Conservation (phyloP, 805 yeast species). For the Schwanniomyces vanrijiae region DNA sequence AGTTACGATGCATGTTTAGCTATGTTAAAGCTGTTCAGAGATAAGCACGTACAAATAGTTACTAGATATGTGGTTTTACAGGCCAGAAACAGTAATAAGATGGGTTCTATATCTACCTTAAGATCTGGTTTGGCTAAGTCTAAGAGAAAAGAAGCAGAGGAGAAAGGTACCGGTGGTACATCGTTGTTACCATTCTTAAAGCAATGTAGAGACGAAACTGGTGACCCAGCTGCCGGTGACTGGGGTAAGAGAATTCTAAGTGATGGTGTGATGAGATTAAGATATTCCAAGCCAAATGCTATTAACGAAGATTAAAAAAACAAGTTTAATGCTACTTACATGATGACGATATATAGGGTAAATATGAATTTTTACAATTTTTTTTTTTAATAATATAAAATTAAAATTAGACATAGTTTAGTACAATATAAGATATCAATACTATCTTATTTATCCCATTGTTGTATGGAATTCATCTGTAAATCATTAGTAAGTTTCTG, state of each 20-base stretch:
- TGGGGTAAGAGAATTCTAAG: slow-evolving; percentile 82
- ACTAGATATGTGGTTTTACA: slow-evolving; percentile 83
- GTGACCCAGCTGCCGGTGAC: slow-evolving; percentile 86
- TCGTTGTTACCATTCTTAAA: slow-evolving; percentile 86
- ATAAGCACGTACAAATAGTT: slow-evolving; percentile 90
- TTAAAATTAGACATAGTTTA: neutral
- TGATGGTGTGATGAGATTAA: slow-evolving; percentile 49
- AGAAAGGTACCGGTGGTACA: slow-evolving; percentile 93
- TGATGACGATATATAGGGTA: neutral
- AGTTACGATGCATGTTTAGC: slow-evolving; percentile 89
- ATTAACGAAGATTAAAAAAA: slow-evolving; percentile 32
- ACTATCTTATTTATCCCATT: too few species aligned
- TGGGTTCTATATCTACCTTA: slow-evolving; percentile 59
- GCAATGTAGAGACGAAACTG: slow-evolving; percentile 95
- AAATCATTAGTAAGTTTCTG: neutral
- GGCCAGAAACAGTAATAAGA: slow-evolving; percentile 54
- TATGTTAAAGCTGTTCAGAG: slow-evolving; percentile 84
- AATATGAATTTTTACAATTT: neutral
- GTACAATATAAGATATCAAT: too few species aligned
- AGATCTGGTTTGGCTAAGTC: slow-evolving; percentile 66
- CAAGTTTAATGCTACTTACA: neutral
- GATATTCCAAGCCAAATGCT: slow-evolving; percentile 38
- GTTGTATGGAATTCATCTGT: neutral
- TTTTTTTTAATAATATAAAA: neutral
- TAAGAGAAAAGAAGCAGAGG: slow-evolving; percentile 48